These are phyloP conservation scores for Lasiosphaeria ovina DNA, from an alignment of 495 filamentous ascomycete species.

Conservation along the genomic window DNA sequence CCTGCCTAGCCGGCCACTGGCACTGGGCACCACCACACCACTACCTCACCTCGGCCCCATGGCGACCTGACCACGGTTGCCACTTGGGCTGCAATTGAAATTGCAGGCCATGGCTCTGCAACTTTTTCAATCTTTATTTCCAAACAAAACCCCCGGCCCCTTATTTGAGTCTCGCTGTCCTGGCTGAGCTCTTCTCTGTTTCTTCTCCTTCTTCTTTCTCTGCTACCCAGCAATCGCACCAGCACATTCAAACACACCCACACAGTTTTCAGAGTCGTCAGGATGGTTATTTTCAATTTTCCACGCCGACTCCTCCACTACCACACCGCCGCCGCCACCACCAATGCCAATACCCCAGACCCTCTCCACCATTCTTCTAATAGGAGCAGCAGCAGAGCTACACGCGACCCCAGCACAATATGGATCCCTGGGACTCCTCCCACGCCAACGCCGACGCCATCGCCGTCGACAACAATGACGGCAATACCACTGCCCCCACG, in stretches of 20 bases:
- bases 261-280: not conserved
- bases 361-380: not conserved
- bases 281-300: not conserved
- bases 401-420: constrained; percentile 10
- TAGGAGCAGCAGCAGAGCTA: not conserved
- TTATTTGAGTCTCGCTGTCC: not conserved
- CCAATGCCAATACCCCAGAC: not conserved
- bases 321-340: not conserved
- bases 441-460: constrained; percentile 15
- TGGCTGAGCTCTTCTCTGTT: not conserved
- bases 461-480: constrained; percentile 3
- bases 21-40: not conserved
- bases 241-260: not conserved
- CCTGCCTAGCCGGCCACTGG: not conserved
- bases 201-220: not conserved
- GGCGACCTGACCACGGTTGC: constrained; percentile 15
- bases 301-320: not conserved
- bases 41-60: constrained; percentile 3
- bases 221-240: not conserved
- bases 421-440: constrained; percentile 16
- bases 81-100: constrained; percentile 19
- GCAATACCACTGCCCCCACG: constrained; percentile 20
- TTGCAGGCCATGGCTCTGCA: not conserved
- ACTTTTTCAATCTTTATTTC: constrained; percentile 1
- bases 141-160: not conserved